phyloP scores from a whole-genome alignment of 352 stramenopile species.

The Phytophthora europaea region DNA sequence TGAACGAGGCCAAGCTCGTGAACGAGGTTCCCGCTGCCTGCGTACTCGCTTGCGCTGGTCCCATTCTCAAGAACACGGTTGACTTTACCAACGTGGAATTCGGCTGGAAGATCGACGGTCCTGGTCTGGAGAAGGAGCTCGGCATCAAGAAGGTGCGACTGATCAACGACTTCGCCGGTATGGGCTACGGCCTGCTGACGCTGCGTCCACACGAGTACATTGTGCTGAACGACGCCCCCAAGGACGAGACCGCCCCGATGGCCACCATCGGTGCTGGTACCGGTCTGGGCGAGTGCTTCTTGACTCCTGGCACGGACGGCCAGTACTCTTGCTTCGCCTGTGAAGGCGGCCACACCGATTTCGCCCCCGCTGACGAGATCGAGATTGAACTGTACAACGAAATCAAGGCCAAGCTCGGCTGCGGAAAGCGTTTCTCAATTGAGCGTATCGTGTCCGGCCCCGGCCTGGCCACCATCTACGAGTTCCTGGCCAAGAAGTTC shows the following conservation, averaged over 20 bases:
- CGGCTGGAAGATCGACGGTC: conserved; percentile 90
- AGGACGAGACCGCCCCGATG: conserved; percentile 87
- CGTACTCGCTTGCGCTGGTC: conserved; percentile 74
- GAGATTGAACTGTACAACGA: conserved; percentile 86
- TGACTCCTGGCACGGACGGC: conserved; percentile 85
- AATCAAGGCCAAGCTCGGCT: conserved; percentile 76
- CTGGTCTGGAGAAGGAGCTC: conserved; percentile 70
- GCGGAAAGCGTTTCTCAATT: conserved; percentile 89
- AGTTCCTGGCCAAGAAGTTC: conserved; percentile 94
- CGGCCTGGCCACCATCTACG: conserved; percentile 96
- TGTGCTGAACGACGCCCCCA: conserved; percentile 77
- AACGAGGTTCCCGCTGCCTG: conserved; percentile 61
- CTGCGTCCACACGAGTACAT: conserved; percentile 93
- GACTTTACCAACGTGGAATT: conserved; percentile 94
- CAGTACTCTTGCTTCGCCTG: conserved; percentile 92
- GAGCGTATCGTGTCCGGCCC: conserved; percentile 95
- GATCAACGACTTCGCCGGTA: conserved; percentile 98
- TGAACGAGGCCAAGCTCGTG: conserved; percentile 90
- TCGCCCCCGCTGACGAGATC: conserved; percentile 87
- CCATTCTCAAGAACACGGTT: conserved; percentile 76
- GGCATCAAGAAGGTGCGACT: conserved; percentile 91
- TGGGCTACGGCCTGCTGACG: conserved; percentile 97
- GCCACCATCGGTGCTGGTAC: conserved; percentile 96
- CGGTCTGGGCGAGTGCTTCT: conserved; percentile 95
- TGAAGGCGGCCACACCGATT: conserved; percentile 96